Base-by-base conservation (phyloP, 345 rosid genomes). In the Eutrema japonicum region DNA sequence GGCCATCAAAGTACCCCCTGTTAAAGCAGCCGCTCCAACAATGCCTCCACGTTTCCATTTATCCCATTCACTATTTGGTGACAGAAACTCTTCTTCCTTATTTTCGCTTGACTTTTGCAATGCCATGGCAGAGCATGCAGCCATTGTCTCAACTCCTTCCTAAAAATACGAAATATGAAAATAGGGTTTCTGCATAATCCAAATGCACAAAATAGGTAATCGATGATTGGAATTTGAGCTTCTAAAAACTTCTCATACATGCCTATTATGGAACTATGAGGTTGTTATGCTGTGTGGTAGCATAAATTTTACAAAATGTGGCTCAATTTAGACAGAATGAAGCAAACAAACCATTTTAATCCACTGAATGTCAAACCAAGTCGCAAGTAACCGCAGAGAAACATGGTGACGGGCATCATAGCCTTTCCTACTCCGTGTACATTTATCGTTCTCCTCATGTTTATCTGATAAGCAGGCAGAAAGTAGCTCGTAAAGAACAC, bases 41-140 rank as follows among this genome's bases (percentile, higher is more conserved):
- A 89, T 94, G 62, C 98, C 93, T 70, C 98, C 96, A 68, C 93
- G 98, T 84, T 87, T 94, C 96, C 94, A 87, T 81, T 85, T 87
- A 9, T 82, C 85, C 96, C 93, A 88, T 62, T 76, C 77, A 71
- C 70, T 79, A 77, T 82, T 49, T 7, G 85, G 57, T n/a, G 92
- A 80, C 54, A 62, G 64, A 68, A 76, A 61, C 78, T 83, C 86
- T 45, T 80, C 92, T 55, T 72, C 82, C 71, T 92, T 83, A 18
- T 80, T 59, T 83, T 84, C 93, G 62, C 83, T 80, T 58, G 84
- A 85, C 71, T 84, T 85, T 62, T 73, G 84, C 64, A 87, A 77
- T 79, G 96, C 93, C 97, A 95, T 95, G 57, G 96, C 97, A 49
- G 96, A 88, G 80, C 85, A 92, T 36, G 99, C 97, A 75, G 91